phyloP scores from a whole-genome alignment of 805 yeast genomes.

The Suhomyces canberraensis region DNA sequence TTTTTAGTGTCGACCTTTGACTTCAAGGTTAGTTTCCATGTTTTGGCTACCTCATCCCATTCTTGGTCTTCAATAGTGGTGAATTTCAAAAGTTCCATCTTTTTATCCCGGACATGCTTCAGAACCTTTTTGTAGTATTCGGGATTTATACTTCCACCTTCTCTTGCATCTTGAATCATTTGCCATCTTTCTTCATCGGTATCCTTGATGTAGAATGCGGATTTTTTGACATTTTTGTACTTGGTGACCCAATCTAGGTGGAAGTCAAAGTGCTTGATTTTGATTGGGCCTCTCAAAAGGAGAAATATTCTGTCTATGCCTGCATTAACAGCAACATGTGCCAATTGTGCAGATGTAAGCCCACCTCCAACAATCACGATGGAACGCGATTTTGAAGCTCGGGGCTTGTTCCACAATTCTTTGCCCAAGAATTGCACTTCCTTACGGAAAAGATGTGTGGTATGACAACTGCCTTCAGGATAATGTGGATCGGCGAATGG shows the following conservation, averaged over 20 bases:
- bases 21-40: slow-evolving; percentile 22
- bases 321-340: slow-evolving; percentile 31
- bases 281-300: slow-evolving; percentile 34
- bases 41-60: slow-evolving; percentile 22
- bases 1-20: slow-evolving; percentile 7
- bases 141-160: slow-evolving; percentile 47
- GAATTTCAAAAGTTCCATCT: slow-evolving; percentile 24
- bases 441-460: slow-evolving; percentile 31
- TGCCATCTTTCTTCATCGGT: slow-evolving; percentile 40
- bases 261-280: slow-evolving; percentile 46
- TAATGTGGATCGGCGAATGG: slow-evolving; percentile 14
- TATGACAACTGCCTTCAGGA: slow-evolving; percentile 32
- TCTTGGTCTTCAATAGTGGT: slow-evolving; percentile 22
- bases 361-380: slow-evolving; percentile 46
- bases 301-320: slow-evolving; percentile 33
- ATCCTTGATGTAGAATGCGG: slow-evolving; percentile 41
- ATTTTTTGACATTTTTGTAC: slow-evolving; percentile 42
- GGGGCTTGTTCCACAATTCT: slow-evolving; percentile 11
- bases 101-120: slow-evolving; percentile 29
- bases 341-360: slow-evolving; percentile 44
- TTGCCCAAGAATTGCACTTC: slow-evolving; percentile 22
- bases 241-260: slow-evolving; percentile 51
- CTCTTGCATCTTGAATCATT: slow-evolving; percentile 41
- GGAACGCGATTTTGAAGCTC: slow-evolving; percentile 4
- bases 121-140: slow-evolving; percentile 34